phyloP scores from a whole-genome alignment of 2,329 filamentous ascomycete genomes.

The Fusarium redolens region DNA sequence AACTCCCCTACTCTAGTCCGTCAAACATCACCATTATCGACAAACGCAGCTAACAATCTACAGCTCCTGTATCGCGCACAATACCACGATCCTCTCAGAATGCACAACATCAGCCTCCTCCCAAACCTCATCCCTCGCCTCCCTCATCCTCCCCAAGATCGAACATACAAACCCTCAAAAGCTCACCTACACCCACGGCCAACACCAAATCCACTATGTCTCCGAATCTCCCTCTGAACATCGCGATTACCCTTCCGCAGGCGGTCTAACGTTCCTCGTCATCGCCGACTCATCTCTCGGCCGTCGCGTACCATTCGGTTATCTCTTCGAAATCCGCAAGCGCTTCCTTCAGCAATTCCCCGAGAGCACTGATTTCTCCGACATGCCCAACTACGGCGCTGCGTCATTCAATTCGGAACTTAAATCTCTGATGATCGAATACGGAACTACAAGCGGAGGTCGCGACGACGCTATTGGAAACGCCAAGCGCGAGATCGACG shows the following conservation, averaged over 20 bases:
- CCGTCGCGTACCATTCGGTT: constrained; percentile 91
- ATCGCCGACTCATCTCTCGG: constrained; percentile 84
- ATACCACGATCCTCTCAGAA: constrained; percentile 92
- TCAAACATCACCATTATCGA: constrained; percentile 21
- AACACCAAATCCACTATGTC: constrained; percentile 95
- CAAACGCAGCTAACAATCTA: constrained; percentile 1
- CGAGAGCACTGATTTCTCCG: constrained; percentile 75
- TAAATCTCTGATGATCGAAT: constrained; percentile 82
- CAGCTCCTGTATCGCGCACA: constrained; percentile 93
- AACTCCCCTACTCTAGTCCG: constrained; percentile 80
- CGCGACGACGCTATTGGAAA: constrained; percentile 85
- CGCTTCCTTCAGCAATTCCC: constrained; percentile 82
- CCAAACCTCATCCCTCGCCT: constrained; percentile 86
- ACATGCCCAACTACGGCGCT: constrained; percentile 89
- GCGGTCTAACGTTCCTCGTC: constrained; percentile 91
- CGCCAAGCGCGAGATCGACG: constrained; percentile 90
- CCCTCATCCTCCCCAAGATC: constrained; percentile 95
- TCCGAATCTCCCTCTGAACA: constrained; percentile 81
- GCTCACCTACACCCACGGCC: constrained; percentile 92
- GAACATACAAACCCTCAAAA: constrained; percentile 83
- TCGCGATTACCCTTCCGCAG: constrained; percentile 69
- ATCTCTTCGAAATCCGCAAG: constrained; percentile 88
- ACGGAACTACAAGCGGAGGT: constrained; percentile 80
- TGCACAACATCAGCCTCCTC: constrained; percentile 88
- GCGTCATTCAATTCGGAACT: constrained; percentile 87